phyloP scores from a whole-genome alignment of 1,139 yeast genomes.

The Entelexis paramagnoliae region DNA sequence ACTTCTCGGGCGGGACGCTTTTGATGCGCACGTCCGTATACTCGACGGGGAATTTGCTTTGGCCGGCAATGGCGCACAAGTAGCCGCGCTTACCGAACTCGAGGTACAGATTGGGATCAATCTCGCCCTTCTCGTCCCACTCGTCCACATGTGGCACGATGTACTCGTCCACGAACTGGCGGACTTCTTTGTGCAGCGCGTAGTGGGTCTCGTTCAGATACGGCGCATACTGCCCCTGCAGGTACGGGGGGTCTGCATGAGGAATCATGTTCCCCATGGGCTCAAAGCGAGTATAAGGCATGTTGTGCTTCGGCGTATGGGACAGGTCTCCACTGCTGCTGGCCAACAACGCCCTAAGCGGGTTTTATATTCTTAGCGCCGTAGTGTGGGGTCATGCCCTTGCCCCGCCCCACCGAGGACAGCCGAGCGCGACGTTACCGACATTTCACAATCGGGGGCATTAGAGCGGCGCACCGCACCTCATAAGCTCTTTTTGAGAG shows the following conservation, averaged over 20 bases:
- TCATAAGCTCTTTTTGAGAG: too few species aligned
- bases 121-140: constrained; percentile 36
- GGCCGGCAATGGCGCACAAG: constrained; percentile 30
- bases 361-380: background rate
- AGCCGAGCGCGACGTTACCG: background rate
- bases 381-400: background rate
- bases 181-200: constrained; percentile 34
- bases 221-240: constrained; percentile 36
- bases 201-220: constrained; percentile 36
- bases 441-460: background rate
- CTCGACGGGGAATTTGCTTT: constrained; percentile 32
- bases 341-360: background rate
- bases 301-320: background rate
- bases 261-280: constrained; percentile 34
- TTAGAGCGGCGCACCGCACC: too few species aligned
- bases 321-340: background rate
- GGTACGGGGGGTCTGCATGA: constrained; percentile 37
- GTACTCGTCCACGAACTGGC: constrained; percentile 35
- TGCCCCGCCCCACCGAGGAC: background rate
- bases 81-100: constrained; percentile 33
- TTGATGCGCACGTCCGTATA: constrained; percentile 32
- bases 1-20: constrained; percentile 33
- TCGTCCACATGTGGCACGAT: constrained; percentile 36
- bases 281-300: background rate
- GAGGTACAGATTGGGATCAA: constrained; percentile 29